Evolutionary conservation across 169 alveolate species (phyloP).

Genomic region (Cryptosporidium parvum): DNA sequence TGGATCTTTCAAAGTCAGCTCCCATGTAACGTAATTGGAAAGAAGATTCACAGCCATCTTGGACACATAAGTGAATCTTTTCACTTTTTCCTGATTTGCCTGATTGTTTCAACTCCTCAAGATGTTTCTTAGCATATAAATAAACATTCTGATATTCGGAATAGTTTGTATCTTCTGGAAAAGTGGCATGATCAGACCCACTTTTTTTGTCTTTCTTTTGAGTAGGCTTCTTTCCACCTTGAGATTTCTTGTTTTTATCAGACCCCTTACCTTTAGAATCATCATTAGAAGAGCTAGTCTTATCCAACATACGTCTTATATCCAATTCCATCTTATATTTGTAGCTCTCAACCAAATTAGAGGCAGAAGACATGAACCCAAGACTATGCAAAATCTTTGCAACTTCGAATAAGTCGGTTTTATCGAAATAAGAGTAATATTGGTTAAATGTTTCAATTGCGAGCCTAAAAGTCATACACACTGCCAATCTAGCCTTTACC

Average conservation of each 20-base stretch:
- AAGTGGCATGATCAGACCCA: slow-evolving; percentile 6
- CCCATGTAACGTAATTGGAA: slow-evolving; percentile 87
- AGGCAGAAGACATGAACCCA: slow-evolving; percentile 51
- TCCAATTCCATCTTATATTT: slow-evolving; percentile 52
- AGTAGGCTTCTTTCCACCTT: slow-evolving; percentile 3
- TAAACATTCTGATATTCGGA: slow-evolving; percentile 32
- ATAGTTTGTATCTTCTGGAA: slow-evolving; percentile 57
- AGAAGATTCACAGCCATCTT: slow-evolving; percentile 20
- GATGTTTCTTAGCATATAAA: slow-evolving; percentile 20
- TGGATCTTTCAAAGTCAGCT: slow-evolving; percentile 86
- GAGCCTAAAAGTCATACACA: slow-evolving; percentile 63
- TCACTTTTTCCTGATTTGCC: slow-evolving; percentile 13
- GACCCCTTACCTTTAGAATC: neutral
- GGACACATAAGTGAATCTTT: slow-evolving; percentile 19
- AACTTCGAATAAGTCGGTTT: slow-evolving; percentile 40
- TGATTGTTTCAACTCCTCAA: slow-evolving; percentile 7
- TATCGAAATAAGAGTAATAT: slow-evolving; percentile 38
- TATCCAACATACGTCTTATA: neutral
- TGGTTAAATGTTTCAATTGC: slow-evolving; percentile 59
- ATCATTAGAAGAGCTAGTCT: neutral
- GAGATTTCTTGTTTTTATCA: slow-evolving; percentile 15
- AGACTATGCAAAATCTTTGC: neutral
- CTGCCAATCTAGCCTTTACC: slow-evolving; percentile 68
- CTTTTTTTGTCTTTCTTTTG: slow-evolving; percentile 22
- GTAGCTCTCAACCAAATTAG: slow-evolving; percentile 25